Evolutionary conservation across 139 green algal species (phyloP).

Genomic region (Tetraselmis chui): DNA sequence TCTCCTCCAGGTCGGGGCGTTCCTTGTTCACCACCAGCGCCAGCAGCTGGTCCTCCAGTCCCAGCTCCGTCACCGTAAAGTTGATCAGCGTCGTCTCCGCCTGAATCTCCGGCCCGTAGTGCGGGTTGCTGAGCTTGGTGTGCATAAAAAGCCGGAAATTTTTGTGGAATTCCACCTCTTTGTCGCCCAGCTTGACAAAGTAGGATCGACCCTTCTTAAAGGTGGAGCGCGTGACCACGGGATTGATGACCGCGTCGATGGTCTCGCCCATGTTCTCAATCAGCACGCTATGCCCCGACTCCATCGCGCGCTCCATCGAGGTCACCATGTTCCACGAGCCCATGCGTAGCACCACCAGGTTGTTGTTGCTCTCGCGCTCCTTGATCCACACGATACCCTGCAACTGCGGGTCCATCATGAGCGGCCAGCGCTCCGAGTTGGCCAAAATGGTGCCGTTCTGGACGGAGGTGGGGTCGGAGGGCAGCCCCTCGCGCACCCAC

Average conservation of each 20-base stretch:
- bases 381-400: constrained; percentile 86
- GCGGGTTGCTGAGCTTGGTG: constrained; percentile 85
- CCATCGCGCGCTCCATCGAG: constrained; percentile 73
- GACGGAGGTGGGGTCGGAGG: constrained; percentile 63
- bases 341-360: constrained; percentile 72
- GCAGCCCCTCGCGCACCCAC: constrained; percentile 67
- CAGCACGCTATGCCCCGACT: constrained; percentile 65
- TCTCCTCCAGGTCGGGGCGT: constrained; percentile 77
- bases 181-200: constrained; percentile 75
- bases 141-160: constrained; percentile 81
- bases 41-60: constrained; percentile 80
- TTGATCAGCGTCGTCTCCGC: constrained; percentile 83
- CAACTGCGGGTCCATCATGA: constrained; percentile 84
- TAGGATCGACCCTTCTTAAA: constrained; percentile 82
- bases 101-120: constrained; percentile 83
- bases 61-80: constrained; percentile 76
- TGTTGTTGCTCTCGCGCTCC: constrained; percentile 73
- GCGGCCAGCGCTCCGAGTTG: constrained; percentile 72
- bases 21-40: constrained; percentile 85
- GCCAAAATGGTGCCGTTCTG: constrained; percentile 75
- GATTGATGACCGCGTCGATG: constrained; percentile 76
- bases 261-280: constrained; percentile 84
- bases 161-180: constrained; percentile 82
- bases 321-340: constrained; percentile 57
- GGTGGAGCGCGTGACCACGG: constrained; percentile 74